Conservation (phyloP, 176 grass and related monocot genomes). For the Elaeis guineensis region DNA sequence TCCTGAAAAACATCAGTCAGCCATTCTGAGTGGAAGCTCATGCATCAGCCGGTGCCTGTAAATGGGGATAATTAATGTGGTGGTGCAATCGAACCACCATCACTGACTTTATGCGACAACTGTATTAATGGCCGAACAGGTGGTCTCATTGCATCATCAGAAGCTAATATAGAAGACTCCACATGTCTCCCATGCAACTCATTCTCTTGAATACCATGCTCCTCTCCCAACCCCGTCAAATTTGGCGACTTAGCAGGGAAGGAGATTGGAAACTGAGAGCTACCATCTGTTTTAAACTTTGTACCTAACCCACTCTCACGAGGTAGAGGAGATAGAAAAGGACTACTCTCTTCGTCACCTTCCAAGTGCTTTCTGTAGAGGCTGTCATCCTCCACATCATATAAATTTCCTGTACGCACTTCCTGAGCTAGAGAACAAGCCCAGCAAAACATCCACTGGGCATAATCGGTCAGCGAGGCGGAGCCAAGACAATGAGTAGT, state of each 20-base stretch:
- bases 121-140: slow-evolving; percentile 21
- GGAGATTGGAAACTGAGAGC: too few species aligned
- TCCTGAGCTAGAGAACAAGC: slow-evolving; percentile 66
- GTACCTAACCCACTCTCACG: not conserved
- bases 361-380: slow-evolving; percentile 26
- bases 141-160: slow-evolving; percentile 7
- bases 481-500: slow-evolving; percentile 32
- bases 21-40: too few species aligned
- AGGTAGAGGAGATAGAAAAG: not conserved
- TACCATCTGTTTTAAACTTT: not conserved
- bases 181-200: too few species aligned
- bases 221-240: too few species aligned
- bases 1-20: too few species aligned
- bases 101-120: not conserved
- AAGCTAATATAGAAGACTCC: too few species aligned
- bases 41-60: too few species aligned
- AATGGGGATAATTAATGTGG: too few species aligned
- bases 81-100: too few species aligned
- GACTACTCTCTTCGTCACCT: not conserved
- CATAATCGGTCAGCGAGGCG: slow-evolving; percentile 44
- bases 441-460: slow-evolving; percentile 77
- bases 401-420: slow-evolving; percentile 57
- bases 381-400: slow-evolving; percentile 41
- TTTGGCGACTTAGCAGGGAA: too few species aligned
- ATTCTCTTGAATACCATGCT: too few species aligned